phyloP scores from a whole-genome alignment of 768 basidiomycete genomes.

The Rubroboletus satanas region DNA sequence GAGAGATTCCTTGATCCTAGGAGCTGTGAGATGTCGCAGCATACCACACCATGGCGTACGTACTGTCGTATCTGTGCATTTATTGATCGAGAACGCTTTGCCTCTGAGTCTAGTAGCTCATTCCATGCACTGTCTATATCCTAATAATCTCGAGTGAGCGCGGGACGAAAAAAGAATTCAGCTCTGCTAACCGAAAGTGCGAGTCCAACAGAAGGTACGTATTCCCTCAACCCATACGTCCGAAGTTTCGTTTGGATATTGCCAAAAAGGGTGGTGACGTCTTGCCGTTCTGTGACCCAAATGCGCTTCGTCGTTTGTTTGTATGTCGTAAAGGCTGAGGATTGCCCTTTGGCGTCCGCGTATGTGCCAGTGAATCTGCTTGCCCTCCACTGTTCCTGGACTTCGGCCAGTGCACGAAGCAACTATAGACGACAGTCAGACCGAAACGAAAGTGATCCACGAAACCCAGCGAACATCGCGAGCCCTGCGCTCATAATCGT shows the following conservation, averaged over 20 bases:
- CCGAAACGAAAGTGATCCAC: not conserved
- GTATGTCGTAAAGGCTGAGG: constrained; percentile 68
- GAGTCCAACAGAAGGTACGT: constrained; percentile 72
- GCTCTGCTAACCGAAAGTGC: constrained; percentile 46
- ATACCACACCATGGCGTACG: constrained; percentile 27
- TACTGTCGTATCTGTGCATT: constrained; percentile 88
- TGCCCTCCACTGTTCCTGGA: constrained; percentile 67
- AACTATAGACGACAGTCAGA: constrained; percentile 40
- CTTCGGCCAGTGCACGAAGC: constrained; percentile 60
- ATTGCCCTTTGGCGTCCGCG: constrained; percentile 73
- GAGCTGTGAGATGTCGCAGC: not conserved
- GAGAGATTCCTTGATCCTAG: constrained; percentile 77
- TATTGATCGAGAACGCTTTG: constrained; percentile 70
- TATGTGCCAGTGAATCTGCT: constrained; percentile 71
- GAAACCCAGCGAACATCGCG: constrained; percentile 46
- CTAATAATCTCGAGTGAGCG: constrained; percentile 24
- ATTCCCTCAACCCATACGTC: constrained; percentile 85
- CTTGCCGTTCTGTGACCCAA: constrained; percentile 90
- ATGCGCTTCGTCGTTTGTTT: constrained; percentile 81
- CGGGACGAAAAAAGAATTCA: not conserved
- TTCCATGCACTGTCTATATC: constrained; percentile 83
- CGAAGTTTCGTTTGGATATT: constrained; percentile 92
- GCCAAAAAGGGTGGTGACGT: constrained; percentile 80
- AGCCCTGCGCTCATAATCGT: constrained; percentile 90
- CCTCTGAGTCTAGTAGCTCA: constrained; percentile 67